Conservation (phyloP, 345 rosid species). For the Brassica rapa region DNA sequence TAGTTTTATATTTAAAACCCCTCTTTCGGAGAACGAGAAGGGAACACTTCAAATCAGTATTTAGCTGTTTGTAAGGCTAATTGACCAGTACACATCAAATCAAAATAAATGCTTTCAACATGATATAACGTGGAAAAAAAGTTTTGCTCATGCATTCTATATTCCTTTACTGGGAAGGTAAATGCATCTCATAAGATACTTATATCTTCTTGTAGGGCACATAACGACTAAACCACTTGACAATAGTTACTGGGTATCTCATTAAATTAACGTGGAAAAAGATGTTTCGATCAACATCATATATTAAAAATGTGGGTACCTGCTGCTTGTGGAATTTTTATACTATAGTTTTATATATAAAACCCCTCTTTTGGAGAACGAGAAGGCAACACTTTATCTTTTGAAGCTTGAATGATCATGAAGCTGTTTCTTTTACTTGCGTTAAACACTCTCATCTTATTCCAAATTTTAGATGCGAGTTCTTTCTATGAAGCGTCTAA, state of each 20-base stretch:
- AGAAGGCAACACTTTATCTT: background rate
- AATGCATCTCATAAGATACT: background rate
- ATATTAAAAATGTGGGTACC: background rate
- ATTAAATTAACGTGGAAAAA: background rate
- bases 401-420: background rate
- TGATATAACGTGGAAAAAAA: too few relatives aligned
- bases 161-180: background rate
- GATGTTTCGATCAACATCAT: background rate
- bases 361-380: background rate
- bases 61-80: too few relatives aligned
- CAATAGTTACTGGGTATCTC: background rate
- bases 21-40: background rate
- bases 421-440: conserved; percentile 1
- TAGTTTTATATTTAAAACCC: background rate
- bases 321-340: background rate
- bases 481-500: background rate
- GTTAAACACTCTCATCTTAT: conserved; percentile 7
- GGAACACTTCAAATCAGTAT: too few relatives aligned
- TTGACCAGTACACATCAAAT: too few relatives aligned
- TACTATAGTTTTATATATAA: background rate
- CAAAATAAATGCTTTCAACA: too few relatives aligned
- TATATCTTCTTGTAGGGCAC: background rate
- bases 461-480: background rate
- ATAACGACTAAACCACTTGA: background rate
- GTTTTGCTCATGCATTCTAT: background rate